Conservation (phyloP, 2,329 filamentous ascomycete species). For the Didymella sp. region DNA sequence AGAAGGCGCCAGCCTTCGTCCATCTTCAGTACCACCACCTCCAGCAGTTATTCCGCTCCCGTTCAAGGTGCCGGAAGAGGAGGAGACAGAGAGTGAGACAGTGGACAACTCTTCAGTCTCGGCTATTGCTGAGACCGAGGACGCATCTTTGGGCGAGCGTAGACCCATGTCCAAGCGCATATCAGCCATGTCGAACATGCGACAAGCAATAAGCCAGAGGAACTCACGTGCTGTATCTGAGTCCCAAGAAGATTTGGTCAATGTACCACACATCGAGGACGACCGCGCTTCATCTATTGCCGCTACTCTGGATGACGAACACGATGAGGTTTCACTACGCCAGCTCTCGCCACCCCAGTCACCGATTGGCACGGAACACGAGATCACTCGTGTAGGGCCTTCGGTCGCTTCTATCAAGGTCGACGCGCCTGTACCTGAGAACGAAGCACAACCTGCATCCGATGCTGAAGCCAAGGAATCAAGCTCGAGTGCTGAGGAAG, state of each 20-base stretch:
- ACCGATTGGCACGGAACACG: constrained; percentile 29
- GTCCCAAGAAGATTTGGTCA: constrained; percentile 50
- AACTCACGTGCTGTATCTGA: constrained; percentile 26
- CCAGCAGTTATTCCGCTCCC: constrained; percentile 70
- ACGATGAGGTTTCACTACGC: constrained; percentile 49
- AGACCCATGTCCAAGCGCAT: constrained; percentile 49
- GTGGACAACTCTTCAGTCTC: constrained; percentile 65
- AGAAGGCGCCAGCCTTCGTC: constrained; percentile 30
- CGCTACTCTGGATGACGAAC: constrained; percentile 66
- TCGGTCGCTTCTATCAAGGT: neutral
- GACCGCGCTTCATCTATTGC: constrained; percentile 58
- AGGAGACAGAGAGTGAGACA: constrained; percentile 53
- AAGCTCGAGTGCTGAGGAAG: neutral
- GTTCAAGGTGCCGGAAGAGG: constrained; percentile 64
- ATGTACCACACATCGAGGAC: constrained; percentile 44
- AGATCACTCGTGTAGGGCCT: neutral
- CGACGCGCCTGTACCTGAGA: neutral
- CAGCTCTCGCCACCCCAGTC: constrained; percentile 39
- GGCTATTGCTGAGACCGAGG: constrained; percentile 53
- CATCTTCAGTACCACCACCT: constrained; percentile 51
- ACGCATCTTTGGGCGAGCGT: constrained; percentile 13
- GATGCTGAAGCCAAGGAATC: neutral
- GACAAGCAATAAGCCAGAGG: constrained; percentile 25
- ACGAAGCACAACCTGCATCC: neutral
- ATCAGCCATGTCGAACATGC: constrained; percentile 43